Base-by-base conservation (phyloP, 208 protist species). In the Acanthamoeba triangularis region DNA sequence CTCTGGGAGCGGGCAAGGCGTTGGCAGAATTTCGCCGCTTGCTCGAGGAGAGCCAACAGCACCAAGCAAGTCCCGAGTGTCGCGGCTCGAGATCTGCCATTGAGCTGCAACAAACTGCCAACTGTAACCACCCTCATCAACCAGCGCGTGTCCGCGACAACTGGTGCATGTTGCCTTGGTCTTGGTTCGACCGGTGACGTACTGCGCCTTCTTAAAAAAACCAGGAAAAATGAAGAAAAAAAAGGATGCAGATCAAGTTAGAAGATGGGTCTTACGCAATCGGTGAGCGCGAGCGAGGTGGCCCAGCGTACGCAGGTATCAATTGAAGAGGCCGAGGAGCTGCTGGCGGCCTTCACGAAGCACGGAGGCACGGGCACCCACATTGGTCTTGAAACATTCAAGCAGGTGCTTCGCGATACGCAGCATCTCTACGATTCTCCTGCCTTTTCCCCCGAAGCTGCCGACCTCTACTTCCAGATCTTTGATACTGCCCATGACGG, bases 361-460 rank as follows among this genome's bases (percentile, higher is more conserved):
- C 41, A 59, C 23, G 54, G 54, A 5, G 80, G 80, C n/a, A 30
- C 11, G 6, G 80, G 80, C n/a, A 30, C 11, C 11, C 41, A 16
- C 41, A 90, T 90, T 44, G 54, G 54, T 25, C 30, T 90, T 7
- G 80, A 90, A 4, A 23, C 14, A 33, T 90, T 90, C 80, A 90
- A 90, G 47, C 30, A 56, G 44, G 80, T 59, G 54, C 49, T 90
- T 5, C 5, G 14, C 5, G 80, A 90, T 2, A 33, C 37, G 1
- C n/a, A 90, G 54, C 80, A 90, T 30, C 80, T 90, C 41, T 90
- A 90, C 20, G 80, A 90, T 28, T 90, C 80, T 8, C 41, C 80
- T 25, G 80, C 80, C 30, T 59, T 90, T 8, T 33, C 80, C 8
- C 80, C 80, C 80, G 44, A 56, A 30, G 80, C 80, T 33, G 80